Evolutionary conservation across 352 stramenopile genomes (phyloP).

Genomic region (Nothophytophthora sp.): DNA sequence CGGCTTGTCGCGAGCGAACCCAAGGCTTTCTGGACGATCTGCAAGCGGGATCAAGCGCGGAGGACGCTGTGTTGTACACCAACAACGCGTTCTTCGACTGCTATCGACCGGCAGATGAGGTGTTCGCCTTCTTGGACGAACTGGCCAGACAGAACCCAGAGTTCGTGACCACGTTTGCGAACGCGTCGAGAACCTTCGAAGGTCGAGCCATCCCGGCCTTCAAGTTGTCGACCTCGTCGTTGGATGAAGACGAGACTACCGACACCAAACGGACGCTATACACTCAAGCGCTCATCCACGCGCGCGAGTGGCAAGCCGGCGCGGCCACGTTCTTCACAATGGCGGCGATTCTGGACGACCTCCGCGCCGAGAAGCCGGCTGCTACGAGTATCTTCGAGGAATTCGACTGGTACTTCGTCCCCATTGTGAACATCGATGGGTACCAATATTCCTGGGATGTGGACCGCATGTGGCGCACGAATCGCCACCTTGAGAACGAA

Average conservation of each 20-base stretch:
- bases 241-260: background rate
- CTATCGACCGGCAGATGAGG: slow-evolving; percentile 61
- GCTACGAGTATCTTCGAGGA: slow-evolving; percentile 31
- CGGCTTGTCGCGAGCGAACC: slow-evolving; percentile 43
- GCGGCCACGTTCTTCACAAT: slow-evolving; percentile 47
- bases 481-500: slow-evolving; percentile 34
- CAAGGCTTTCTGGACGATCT: slow-evolving; percentile 48
- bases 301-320: slow-evolving; percentile 54
- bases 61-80: slow-evolving; percentile 27
- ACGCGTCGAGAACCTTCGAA: slow-evolving; percentile 57
- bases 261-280: slow-evolving; percentile 53
- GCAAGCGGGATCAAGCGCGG: too few relatives aligned
- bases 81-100: slow-evolving; percentile 72
- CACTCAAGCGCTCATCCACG: slow-evolving; percentile 66
- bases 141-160: slow-evolving; percentile 40
- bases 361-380: slow-evolving; percentile 24
- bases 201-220: slow-evolving; percentile 57
- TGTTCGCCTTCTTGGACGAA: slow-evolving; percentile 63
- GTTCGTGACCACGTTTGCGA: slow-evolving; percentile 55
- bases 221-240: slow-evolving; percentile 44
- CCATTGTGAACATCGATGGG: slow-evolving; percentile 78
- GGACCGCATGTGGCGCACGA: slow-evolving; percentile 71
- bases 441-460: slow-evolving; percentile 73
- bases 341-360: slow-evolving; percentile 41
- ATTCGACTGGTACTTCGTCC: slow-evolving; percentile 81